Evolutionary conservation across 2,329 filamentous ascomycete genomes (phyloP).

Genomic region (Alternaria postmessia): DNA sequence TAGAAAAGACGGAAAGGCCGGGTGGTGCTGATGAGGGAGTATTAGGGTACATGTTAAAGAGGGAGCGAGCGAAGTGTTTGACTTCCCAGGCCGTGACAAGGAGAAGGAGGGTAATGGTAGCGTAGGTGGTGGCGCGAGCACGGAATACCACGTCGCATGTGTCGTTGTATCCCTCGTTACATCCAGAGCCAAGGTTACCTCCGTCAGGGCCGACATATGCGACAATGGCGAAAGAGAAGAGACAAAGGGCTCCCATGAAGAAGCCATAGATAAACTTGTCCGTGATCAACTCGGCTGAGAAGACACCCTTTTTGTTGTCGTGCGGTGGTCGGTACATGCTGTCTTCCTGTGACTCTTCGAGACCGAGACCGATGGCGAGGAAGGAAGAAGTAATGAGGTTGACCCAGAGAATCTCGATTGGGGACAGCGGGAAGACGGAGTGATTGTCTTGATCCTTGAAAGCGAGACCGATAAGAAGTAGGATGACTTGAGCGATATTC

Average conservation of each 20-base stretch:
- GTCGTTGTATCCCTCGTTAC: slow-evolving; percentile 55
- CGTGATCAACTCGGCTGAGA: slow-evolving; percentile 56
- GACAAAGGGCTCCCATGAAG: slow-evolving; percentile 56
- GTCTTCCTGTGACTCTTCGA: slow-evolving; percentile 57
- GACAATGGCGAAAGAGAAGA: slow-evolving; percentile 56
- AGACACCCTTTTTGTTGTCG: slow-evolving; percentile 54
- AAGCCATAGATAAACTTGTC: slow-evolving; percentile 60
- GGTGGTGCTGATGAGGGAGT: slow-evolving; percentile 27
- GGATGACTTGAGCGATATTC: slow-evolving; percentile 59
- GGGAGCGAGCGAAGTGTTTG: slow-evolving; percentile 54
- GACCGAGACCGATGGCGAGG: slow-evolving; percentile 57
- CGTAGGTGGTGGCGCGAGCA: slow-evolving; percentile 56
- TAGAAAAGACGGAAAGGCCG: slow-evolving; percentile 48
- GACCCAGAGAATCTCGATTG: slow-evolving; percentile 59
- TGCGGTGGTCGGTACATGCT: slow-evolving; percentile 58
- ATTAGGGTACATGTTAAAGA: slow-evolving; percentile 57
- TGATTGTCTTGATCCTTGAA: slow-evolving; percentile 56
- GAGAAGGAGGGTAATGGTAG: slow-evolving; percentile 55
- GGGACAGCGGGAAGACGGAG: slow-evolving; percentile 57
- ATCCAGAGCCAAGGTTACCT: slow-evolving; percentile 54
- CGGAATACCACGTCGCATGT: slow-evolving; percentile 55
- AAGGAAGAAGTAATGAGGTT: slow-evolving; percentile 59
- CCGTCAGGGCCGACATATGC: slow-evolving; percentile 53
- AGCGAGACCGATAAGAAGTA: slow-evolving; percentile 57
- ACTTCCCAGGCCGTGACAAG: slow-evolving; percentile 60